Evolutionary conservation across 2,329 filamentous ascomycete genomes (phyloP).

Genomic region (Pseudocercospora musae): DNA sequence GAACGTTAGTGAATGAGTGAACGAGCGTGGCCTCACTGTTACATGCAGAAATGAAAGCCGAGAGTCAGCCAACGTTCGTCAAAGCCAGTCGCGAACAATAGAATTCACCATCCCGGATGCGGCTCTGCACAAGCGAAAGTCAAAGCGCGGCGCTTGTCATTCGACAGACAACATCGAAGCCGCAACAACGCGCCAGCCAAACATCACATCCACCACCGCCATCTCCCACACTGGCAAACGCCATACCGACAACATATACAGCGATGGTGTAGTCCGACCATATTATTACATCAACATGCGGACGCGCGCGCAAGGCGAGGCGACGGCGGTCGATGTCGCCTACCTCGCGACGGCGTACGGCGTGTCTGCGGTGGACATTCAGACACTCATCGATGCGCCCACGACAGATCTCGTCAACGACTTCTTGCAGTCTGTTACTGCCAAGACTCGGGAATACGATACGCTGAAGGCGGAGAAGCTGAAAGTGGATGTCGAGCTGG

Average conservation of each 20-base stretch:
- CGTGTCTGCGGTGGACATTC: slow-evolving; percentile 63
- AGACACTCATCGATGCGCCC: slow-evolving; percentile 61
- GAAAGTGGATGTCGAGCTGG: slow-evolving; percentile 84
- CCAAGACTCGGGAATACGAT: slow-evolving; percentile 79
- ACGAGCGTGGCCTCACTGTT: not conserved
- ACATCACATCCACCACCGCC: not conserved
- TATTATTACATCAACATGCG: slow-evolving; percentile 46
- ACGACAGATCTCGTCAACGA: slow-evolving; percentile 74
- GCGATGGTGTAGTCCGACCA: slow-evolving; percentile 16
- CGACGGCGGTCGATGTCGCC: slow-evolving; percentile 61
- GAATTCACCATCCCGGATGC: not conserved
- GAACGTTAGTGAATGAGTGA: not conserved
- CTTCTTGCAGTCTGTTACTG: slow-evolving; percentile 70
- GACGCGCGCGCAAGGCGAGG: slow-evolving; percentile 39
- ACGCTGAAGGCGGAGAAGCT: slow-evolving; percentile 82
- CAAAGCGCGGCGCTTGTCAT: not conserved
- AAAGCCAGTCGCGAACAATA: slow-evolving; percentile 1
- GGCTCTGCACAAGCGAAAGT: slow-evolving; percentile 2
- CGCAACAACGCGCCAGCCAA: not conserved
- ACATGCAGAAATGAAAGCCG: not conserved
- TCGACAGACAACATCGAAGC: not conserved
- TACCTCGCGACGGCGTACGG: slow-evolving; percentile 71
- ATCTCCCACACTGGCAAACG: not conserved
- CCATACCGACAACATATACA: not conserved
- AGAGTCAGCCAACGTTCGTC: not conserved